These are phyloP conservation scores for Cryptococcus maquisensis DNA, from an alignment of 1,284 basidiomycete species.

Conservation along the genomic window DNA sequence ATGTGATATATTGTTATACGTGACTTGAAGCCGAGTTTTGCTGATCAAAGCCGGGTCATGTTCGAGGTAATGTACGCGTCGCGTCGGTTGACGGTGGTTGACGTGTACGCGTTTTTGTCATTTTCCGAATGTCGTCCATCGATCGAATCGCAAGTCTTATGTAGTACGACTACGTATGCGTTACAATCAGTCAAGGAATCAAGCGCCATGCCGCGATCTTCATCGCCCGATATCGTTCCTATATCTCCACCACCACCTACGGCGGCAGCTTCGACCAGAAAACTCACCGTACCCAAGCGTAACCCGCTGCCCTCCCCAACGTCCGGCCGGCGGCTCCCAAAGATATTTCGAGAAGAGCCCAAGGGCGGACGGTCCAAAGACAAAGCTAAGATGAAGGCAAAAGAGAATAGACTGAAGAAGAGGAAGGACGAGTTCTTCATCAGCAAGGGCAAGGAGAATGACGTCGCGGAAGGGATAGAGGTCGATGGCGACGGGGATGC, in stretches of 20 bases:
- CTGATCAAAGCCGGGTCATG: too few relatives aligned
- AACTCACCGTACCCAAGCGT: neutral
- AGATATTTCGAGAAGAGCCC: neutral
- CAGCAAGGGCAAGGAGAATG: conserved; percentile 15
- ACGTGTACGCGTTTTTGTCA: too few relatives aligned
- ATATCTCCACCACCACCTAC: conserved; percentile 28
- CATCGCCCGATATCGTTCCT: conserved; percentile 37
- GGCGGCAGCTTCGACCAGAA: neutral
- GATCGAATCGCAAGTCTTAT: too few relatives aligned
- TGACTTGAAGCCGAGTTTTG: too few relatives aligned
- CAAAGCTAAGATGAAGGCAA: neutral
- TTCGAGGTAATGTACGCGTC: neutral
- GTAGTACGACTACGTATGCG: neutral
- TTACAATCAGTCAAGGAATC: conserved; percentile 4
- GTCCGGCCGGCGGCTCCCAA: neutral
- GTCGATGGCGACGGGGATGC: neutral
- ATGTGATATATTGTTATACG: too few relatives aligned
- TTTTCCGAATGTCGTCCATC: too few relatives aligned
- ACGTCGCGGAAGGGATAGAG: conserved; percentile 1
- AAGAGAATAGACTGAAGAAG: neutral
- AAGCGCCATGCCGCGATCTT: conserved; percentile 26
- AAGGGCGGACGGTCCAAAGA: neutral
- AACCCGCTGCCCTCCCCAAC: neutral
- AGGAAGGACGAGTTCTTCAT: neutral
- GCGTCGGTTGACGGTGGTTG: neutral